These are phyloP conservation scores for Juncus effusus DNA, from an alignment of 176 grass and related monocot species.

Conservation along the genomic window DNA sequence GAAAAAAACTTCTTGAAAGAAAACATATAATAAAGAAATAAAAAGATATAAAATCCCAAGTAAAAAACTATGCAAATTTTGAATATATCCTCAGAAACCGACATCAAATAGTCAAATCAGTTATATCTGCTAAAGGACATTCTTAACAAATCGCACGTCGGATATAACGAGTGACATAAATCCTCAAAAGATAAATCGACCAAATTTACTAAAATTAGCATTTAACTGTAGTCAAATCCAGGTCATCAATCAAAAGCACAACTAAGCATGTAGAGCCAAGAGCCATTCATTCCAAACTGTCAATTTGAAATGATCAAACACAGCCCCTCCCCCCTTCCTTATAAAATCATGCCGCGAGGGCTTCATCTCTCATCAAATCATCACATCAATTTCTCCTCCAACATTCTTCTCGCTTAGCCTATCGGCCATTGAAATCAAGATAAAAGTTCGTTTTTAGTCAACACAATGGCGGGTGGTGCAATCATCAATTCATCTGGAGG, in stretches of 20 bases:
- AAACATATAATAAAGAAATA: no score
- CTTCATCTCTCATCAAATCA: neutral
- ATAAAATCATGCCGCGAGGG: neutral
- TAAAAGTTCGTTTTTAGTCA: neutral
- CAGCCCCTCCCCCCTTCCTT: neutral
- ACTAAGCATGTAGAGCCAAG: conserved; percentile 1
- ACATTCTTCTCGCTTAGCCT: neutral
- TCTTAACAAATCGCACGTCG: neutral
- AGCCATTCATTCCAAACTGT: conserved; percentile 9
- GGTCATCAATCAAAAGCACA: neutral
- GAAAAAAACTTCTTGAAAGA: no score
- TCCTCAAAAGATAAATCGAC: conserved; percentile 12
- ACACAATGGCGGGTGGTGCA: conserved; percentile 64
- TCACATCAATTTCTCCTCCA: conserved; percentile 9
- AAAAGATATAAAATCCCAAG: no score
- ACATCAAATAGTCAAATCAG: no score
- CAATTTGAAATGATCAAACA: conserved; percentile 20
- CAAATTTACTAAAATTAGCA: conserved; percentile 20
- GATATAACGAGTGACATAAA: conserved; percentile 2
- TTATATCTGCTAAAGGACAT: no score
- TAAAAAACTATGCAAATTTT: no score
- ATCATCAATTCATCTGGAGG: conserved; percentile 40
- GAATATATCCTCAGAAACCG: no score
- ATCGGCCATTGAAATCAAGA: conserved; percentile 20
- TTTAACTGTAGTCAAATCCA: neutral